Base-by-base conservation (phyloP, 495 filamentous ascomycete genomes). In the Trichoderma erinaceum region DNA sequence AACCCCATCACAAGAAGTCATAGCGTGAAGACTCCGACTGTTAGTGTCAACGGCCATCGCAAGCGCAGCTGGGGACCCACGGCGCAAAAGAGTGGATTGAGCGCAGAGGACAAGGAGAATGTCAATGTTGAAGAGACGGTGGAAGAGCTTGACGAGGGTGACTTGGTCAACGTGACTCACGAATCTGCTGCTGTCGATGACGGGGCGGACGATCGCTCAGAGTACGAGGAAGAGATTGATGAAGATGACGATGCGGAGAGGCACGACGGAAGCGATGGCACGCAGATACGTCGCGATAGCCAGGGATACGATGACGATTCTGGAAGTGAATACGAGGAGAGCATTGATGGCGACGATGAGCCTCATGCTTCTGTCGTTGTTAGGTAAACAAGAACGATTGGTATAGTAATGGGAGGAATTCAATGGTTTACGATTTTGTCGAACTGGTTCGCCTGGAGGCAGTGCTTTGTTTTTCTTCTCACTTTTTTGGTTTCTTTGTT, bases 41-140 rank as follows among this genome's bases (percentile, higher is more conserved):
- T 61, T 61, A 61, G 56, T 61, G 16, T 27, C 56, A 91, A 86
- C 25, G 81, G 86, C 56, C 72, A 83, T 25, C 84, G 92, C 66
- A 97, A 97, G 78, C 77, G 83, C 16, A 91, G 89, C 63, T 96
- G 92, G 93, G 84, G 81, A 29, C 84, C 82, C 16, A 83, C 82
- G 6, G 63, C 74, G 32, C 63, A 73, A 46, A 79, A 80, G 72
- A 78, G 77, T 18, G 65, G 65, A 23, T 83, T 83, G 69, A 84
- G 79, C 5, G 83, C 84, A 25, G 67, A 83, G 3, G 66, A 74
- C 46, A 79, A 80, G 58, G 80, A 84, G 70, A 83, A 83, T 65
- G 70, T 81, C 25, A 74, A 79, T 32, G 70, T 82, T 18, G 75
- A 79, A 66, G 82, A 83, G 70, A 77, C 71, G 7, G 83, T 82